Evolutionary conservation across 2,329 filamentous ascomycete genomes (phyloP), one percentile per base, ranked within the genome.

Genomic region (Pseudogymnoascus sp.): DNA sequence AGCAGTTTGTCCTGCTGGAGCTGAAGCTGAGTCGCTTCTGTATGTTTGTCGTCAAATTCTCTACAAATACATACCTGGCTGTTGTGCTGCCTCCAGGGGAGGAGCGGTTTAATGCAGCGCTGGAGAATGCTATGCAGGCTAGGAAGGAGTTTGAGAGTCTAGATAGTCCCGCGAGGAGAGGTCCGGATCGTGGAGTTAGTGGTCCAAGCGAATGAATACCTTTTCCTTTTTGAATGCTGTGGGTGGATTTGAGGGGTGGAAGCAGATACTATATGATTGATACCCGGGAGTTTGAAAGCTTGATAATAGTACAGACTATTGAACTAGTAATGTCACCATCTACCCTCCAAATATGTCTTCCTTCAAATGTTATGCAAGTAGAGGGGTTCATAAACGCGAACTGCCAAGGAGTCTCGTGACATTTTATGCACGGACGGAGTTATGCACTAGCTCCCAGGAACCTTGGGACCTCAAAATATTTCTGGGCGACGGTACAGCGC

Each of bases 61-160:
- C 95, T 1, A 96, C 95, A 62, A 99, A 99, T 77, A 99, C 95
- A 2, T 98, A 98, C 73, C 88, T 99, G 66, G 91, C 96, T 72
- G 91, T 96, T 7, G 88, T 96, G 37, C 85, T 97, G 68, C 93
- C 95, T 0, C 92, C 93, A 0, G 93, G 93, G 23, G 93, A 98
- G 76, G 90, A 91, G 19, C 85, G 90, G 5, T 96, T 96, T 79
- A 97, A 98, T 71, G 87, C 90, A 62, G 93, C 93, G 11, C 86
- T 95, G 75, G 81, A 96, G 68, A 97, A 97, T 74, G 95, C 93
- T 68, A 88, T 91, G 76, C 88, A 96, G 65, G 93, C 92, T 0
- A 84, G 92, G 54, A 87, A 90, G 69, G 89, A 90, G 68, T 97
- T 98, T 74, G 85, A 84, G 72, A 85, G 85, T 69, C 74, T 89